Evolutionary conservation across 2,329 filamentous ascomycete species (phyloP), one percentile per base, ranked within the genome.

Genomic region (Colletotrichum lini): DNA sequence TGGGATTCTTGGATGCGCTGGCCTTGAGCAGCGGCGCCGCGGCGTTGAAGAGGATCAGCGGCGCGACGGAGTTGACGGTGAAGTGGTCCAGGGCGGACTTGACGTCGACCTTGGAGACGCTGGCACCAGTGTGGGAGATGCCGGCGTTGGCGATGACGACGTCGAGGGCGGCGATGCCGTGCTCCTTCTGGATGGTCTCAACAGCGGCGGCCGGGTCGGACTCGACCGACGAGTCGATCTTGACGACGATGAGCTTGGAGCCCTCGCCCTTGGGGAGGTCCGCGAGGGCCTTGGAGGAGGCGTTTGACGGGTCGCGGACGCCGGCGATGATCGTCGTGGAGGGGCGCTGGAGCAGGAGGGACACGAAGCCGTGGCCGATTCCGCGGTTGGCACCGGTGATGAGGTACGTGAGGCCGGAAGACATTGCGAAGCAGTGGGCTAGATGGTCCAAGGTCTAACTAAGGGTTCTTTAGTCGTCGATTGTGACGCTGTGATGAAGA

Each of bases 111-210:
- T 74, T 63, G 9, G 77, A 75, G 4, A 74, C 75, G 15, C 16
- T 4, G 58, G 2, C 8, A 7, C 45, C 5, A 38, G 35, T 30
- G 65, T 58, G 13, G 10, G 65, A 38, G 30, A 85, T 82, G 12
- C 81, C 86, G 0, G 87, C 87, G 75, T 89, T 90, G 64, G 87
- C 84, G 65, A 90, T 83, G 5, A 89, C 82, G 12, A 87, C 75
- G 74, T 90, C 87, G 5, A 90, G 76, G 42, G 79, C 75, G 8
- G 75, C 72, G 66, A 89, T 82, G 8, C 76, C 78, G 23, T 80
- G 73, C 7, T 73, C 58, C 2, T 63, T 38, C 1, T 77, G 72
- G 0, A 85, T 76, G 3, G 76, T 72, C 18, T 76, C 54, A 2
- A 82, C 74, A 10, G 81, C 81, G 16, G 73, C 74, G 16, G 72